A percentile compares a stretch with the other conserved stretches of the same genome.
Evolutionary conservation across 2,329 filamentous ascomycete genomes (phyloP).

Genomic region (Colletotrichum viniferum): DNA sequence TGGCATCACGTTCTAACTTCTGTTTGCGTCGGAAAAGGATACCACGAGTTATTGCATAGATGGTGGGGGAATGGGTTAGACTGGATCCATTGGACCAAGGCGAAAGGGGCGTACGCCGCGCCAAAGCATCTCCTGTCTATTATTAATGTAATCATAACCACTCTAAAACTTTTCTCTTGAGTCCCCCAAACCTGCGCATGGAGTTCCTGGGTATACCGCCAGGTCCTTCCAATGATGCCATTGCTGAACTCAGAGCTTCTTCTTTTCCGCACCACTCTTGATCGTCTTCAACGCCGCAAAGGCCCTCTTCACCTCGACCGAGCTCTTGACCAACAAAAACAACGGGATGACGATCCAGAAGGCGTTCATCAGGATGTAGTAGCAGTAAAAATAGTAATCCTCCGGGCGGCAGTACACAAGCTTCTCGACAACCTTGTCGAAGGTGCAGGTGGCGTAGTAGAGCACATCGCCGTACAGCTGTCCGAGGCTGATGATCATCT

Average conservation of each 20-base stretch:
- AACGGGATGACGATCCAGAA: conserved; percentile 59
- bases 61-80: not conserved
- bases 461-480: conserved; percentile 58
- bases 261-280: not conserved
- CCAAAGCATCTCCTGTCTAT: not conserved
- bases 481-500: conserved; percentile 49
- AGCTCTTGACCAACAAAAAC: conserved; percentile 33
- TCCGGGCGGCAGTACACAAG: conserved; percentile 55
- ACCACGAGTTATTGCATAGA: not conserved
- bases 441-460: conserved; percentile 54
- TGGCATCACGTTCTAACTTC: not conserved
- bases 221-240: rapidly evolving
- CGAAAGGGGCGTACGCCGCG: no score
- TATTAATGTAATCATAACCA: not conserved
- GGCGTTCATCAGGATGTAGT: conserved; percentile 56
- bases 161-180: not conserved
- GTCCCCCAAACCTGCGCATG: no score
- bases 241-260: not conserved
- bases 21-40: not conserved
- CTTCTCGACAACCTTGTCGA: conserved; percentile 42
- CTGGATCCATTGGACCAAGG: not conserved
- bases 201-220: no score
- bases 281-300: conserved; percentile 31
- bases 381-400: conserved; percentile 55
- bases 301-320: conserved; percentile 25